These are phyloP conservation scores for Venturiaceae sp. DNA, from an alignment of 2,329 filamentous ascomycete species.

Conservation along the genomic window DNA sequence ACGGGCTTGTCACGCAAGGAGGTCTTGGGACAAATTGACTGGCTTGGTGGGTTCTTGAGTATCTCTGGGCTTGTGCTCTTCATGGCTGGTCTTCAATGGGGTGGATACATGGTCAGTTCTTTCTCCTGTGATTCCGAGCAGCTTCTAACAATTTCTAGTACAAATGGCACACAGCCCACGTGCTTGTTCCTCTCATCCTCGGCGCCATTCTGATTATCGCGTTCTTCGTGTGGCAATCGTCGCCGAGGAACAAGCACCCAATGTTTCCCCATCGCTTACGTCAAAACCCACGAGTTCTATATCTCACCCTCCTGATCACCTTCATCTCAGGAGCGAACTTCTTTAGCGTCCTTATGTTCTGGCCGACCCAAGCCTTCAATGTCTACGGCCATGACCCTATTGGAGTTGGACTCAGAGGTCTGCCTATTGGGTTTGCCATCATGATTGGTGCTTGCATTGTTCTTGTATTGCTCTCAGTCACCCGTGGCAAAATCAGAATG, in stretches of 20 bases:
- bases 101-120: conserved; percentile 17
- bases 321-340: conserved; percentile 30
- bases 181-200: conserved; percentile 10
- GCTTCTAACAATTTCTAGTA: neutral
- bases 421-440: conserved; percentile 52
- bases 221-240: conserved; percentile 7
- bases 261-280: conserved; percentile 9
- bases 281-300: conserved; percentile 24
- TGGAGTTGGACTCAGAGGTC: conserved; percentile 49
- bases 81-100: conserved; percentile 37
- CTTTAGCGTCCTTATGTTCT: conserved; percentile 42
- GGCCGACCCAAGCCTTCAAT: conserved; percentile 56
- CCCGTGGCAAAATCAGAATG: conserved; percentile 5
- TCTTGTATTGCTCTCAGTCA: conserved; percentile 4
- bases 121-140: neutral
- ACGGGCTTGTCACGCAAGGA: conserved; percentile 27
- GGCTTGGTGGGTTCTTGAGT: conserved; percentile 40
- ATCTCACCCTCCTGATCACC: conserved; percentile 27
- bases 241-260: conserved; percentile 4
- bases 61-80: conserved; percentile 42
- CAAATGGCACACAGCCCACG: conserved; percentile 7
- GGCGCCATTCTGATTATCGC: conserved; percentile 7
- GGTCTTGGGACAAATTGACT: conserved; percentile 39
- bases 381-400: conserved; percentile 52
- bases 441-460: conserved; percentile 22